phyloP scores from a whole-genome alignment of 495 filamentous ascomycete species.

The Tuber melanosporum region DNA sequence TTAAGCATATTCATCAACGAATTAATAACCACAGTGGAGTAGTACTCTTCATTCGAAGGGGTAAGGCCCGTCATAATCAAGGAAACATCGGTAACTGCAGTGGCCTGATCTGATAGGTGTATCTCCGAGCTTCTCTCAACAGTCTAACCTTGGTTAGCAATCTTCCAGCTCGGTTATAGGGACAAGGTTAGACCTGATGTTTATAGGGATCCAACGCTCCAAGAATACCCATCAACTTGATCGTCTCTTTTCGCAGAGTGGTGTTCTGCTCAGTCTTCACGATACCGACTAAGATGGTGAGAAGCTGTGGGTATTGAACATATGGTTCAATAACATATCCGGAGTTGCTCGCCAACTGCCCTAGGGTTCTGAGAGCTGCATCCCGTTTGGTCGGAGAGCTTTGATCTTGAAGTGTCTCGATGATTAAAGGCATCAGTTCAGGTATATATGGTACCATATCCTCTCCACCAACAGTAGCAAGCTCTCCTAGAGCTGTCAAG shows the following conservation, averaged over 20 bases:
- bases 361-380: slow-evolving; percentile 81
- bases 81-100: slow-evolving; percentile 81
- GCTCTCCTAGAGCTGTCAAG: slow-evolving; percentile 84
- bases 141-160: slow-evolving; percentile 15
- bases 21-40: slow-evolving; percentile 95
- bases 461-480: slow-evolving; percentile 85
- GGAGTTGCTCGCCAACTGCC: slow-evolving; percentile 85
- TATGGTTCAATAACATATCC: slow-evolving; percentile 98
- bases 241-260: slow-evolving; percentile 80
- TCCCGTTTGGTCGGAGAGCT: slow-evolving; percentile 81
- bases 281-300: slow-evolving; percentile 85
- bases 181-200: slow-evolving; percentile 56
- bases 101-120: slow-evolving; percentile 45
- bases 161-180: slow-evolving; percentile 46
- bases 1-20: slow-evolving; percentile 84
- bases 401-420: slow-evolving; percentile 86
- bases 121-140: slow-evolving; percentile 39
- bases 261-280: slow-evolving; percentile 81
- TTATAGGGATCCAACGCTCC: slow-evolving; percentile 94
- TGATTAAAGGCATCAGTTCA: slow-evolving; percentile 86
- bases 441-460: slow-evolving; percentile 84
- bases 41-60: slow-evolving; percentile 95
- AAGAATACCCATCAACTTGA: slow-evolving; percentile 92
- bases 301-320: slow-evolving; percentile 82
- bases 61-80: slow-evolving; percentile 97